phyloP scores from a whole-genome alignment of 2,329 filamentous ascomycete species.

The Exophiala sp. region DNA sequence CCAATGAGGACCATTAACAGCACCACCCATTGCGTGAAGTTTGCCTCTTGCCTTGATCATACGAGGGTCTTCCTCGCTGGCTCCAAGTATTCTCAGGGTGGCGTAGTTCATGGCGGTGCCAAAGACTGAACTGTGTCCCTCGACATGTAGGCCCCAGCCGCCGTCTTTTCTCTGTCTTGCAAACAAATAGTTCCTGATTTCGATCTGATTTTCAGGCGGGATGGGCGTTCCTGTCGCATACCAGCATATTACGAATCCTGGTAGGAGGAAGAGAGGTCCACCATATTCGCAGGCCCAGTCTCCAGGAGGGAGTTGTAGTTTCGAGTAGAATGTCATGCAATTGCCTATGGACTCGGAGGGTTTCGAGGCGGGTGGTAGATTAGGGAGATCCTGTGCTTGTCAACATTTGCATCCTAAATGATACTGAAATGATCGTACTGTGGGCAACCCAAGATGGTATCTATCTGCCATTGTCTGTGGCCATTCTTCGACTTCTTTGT shows the following conservation, averaged over 20 bases:
- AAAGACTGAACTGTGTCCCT: conserved; percentile 87
- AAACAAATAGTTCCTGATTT: conserved; percentile 90
- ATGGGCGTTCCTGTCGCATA: conserved; percentile 87
- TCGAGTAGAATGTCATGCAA: conserved; percentile 81
- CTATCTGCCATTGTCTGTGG: conserved; percentile 87
- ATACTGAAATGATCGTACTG: conserved; percentile 51
- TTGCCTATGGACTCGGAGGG: conserved; percentile 77
- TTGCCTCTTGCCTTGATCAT: conserved; percentile 81
- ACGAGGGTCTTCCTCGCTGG: conserved; percentile 74
- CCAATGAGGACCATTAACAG: conserved; percentile 84
- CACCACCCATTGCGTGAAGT: conserved; percentile 81
- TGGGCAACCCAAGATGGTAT: conserved; percentile 75
- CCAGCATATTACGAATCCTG: conserved; percentile 79
- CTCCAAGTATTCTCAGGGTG: conserved; percentile 73
- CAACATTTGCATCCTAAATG: conserved; percentile 1
- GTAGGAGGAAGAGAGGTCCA: conserved; percentile 91
- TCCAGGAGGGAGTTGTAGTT: conserved; percentile 81
- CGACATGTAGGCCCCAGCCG: conserved; percentile 96
- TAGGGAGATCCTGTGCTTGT: conserved; percentile 62
- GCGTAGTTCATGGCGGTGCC: conserved; percentile 89
- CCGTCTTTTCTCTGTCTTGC: conserved; percentile 82
- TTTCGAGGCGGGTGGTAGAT: conserved; percentile 65
- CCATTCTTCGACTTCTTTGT: conserved; percentile 70
- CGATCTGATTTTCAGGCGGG: conserved; percentile 71
- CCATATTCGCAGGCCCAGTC: conserved; percentile 98